Evolutionary conservation across 73 alveolate genomes (phyloP).

Genomic region (Paramecium primaurelia): DNA sequence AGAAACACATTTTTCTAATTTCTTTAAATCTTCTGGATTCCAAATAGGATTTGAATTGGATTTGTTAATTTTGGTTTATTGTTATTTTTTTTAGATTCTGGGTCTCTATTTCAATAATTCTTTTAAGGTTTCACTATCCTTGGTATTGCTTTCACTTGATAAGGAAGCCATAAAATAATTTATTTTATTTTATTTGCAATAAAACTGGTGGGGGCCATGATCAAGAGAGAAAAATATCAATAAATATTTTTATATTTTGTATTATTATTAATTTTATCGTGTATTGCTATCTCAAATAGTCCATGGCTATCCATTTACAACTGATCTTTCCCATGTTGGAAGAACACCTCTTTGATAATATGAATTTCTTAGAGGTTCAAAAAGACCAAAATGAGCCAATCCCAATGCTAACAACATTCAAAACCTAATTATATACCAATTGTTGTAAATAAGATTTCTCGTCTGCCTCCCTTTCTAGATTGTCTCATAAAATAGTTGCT

Average conservation of each 20-base stretch:
- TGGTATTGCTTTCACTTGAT: not conserved
- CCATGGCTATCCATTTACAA: slow-evolving; percentile 37
- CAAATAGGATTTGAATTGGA: slow-evolving; percentile 8
- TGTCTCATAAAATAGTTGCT: slow-evolving; percentile 15
- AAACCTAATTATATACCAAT: not conserved
- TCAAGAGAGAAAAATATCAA: not conserved
- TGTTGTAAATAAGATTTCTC: not conserved
- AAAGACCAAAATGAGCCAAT: not conserved
- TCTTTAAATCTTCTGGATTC: not conserved
- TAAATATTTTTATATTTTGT: not conserved
- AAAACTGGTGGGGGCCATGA: slow-evolving; percentile 9
- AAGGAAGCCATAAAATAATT: slow-evolving; percentile 20
- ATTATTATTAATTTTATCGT: not conserved
- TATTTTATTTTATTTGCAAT: not conserved
- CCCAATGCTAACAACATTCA: not conserved
- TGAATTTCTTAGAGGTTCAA: not conserved
- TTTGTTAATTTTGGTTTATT: not conserved
- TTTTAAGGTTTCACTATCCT: not conserved
- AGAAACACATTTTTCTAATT: not conserved
- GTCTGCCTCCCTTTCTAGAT: slow-evolving; percentile 33
- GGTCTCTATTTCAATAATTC: slow-evolving; percentile 9
- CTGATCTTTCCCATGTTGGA: not conserved
- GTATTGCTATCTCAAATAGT: not conserved
- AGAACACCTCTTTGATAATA: slow-evolving; percentile 3
- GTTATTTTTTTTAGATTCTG: not conserved